Conservation (phyloP, 2,329 filamentous ascomycete genomes). For the Mycosphaerella sp. region DNA sequence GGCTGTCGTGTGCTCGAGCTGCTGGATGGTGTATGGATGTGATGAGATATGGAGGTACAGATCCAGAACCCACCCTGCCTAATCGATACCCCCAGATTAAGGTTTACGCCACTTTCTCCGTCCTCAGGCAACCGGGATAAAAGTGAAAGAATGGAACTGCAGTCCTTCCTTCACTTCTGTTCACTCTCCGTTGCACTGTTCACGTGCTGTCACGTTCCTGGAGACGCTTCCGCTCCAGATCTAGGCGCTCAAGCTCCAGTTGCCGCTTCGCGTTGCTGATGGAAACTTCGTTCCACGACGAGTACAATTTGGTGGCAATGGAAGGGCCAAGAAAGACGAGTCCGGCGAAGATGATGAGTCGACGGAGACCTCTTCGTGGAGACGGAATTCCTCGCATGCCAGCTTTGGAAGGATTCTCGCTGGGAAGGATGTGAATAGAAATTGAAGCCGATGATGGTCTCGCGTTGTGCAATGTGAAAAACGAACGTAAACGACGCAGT, state of each 20-base stretch:
- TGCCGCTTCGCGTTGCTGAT: conserved; percentile 12
- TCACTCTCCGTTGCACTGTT: not conserved
- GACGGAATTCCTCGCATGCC: conserved; percentile 4
- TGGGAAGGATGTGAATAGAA: not conserved
- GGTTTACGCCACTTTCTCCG: not conserved
- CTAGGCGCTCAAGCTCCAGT: conserved; percentile 10
- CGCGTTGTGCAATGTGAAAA: not conserved
- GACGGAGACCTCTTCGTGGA: conserved; percentile 8
- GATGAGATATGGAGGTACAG: not conserved
- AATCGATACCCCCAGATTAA: not conserved
- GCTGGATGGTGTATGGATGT: not conserved
- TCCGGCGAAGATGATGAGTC: conserved; percentile 6
- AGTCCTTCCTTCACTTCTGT: not conserved
- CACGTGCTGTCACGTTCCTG: not conserved
- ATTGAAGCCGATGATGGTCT: not conserved
- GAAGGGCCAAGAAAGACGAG: conserved; percentile 13
- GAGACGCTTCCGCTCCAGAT: conserved; percentile 2
- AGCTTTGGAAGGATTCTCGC: not conserved
- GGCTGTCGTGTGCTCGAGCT: not conserved
- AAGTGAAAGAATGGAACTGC: not conserved
- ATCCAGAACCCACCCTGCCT: not conserved
- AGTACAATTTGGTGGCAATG: conserved; percentile 8
- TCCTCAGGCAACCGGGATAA: not conserved
- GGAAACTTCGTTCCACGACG: conserved; percentile 7
- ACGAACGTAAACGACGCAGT: not conserved